Evolutionary conservation across 2,329 filamentous ascomycete genomes (phyloP).

Genomic region (Phialemonium atrogriseum): DNA sequence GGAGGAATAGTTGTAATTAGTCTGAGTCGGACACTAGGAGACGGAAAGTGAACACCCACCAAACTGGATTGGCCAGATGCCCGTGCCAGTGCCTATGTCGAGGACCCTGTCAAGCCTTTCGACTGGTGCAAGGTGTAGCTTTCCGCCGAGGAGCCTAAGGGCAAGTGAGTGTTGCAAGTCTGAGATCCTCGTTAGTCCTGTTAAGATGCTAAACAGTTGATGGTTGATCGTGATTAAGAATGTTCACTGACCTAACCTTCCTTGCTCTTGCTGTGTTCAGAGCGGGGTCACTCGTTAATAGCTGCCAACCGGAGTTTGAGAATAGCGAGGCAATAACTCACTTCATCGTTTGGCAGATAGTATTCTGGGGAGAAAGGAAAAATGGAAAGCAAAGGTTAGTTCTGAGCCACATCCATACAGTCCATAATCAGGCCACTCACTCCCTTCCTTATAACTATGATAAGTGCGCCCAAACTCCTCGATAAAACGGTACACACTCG

Average conservation of each 20-base stretch:
- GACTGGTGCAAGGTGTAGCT: slow-evolving; percentile 35
- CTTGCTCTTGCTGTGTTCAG: slow-evolving; percentile 11
- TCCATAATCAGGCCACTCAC: background rate
- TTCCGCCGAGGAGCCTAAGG: slow-evolving; percentile 30
- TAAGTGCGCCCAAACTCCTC: slow-evolving; percentile 5
- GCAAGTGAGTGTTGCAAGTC: slow-evolving; percentile 25
- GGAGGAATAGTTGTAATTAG: background rate
- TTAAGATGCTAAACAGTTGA: background rate
- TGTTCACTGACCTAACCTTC: slow-evolving; percentile 13
- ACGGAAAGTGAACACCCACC: slow-evolving; percentile 17
- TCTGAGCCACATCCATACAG: background rate
- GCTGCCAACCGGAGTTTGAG: background rate
- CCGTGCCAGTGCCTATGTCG: slow-evolving; percentile 36
- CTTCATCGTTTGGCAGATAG: slow-evolving; percentile 9
- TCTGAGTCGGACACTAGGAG: background rate
- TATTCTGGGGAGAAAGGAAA: slow-evolving; percentile 5
- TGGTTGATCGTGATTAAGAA: background rate
- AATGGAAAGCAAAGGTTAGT: background rate
- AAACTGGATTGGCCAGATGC: slow-evolving; percentile 40
- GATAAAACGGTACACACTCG: slow-evolving; percentile 5
- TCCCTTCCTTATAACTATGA: slow-evolving; percentile 5
- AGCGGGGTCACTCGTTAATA: background rate
- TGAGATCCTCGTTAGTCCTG: slow-evolving; percentile 1
- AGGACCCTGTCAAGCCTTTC: slow-evolving; percentile 30
- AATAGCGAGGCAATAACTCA: slow-evolving; percentile 1